Base-by-base conservation (phyloP, 1,284 basidiomycete species). In the Cutaneotrichosporon mucoides region DNA sequence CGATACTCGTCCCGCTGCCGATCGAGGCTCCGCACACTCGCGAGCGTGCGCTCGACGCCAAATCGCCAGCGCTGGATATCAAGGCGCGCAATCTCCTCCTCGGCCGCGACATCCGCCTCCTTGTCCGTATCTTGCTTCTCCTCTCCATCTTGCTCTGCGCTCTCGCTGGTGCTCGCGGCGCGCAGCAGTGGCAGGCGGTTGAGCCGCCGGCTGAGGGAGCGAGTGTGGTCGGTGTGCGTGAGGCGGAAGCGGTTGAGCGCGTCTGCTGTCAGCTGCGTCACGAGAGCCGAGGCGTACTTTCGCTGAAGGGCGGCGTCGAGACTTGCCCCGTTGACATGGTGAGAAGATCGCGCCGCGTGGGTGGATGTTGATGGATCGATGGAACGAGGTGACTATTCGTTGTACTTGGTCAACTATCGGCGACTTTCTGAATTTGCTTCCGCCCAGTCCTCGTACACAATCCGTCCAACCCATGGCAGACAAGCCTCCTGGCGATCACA, bases 211-310 rank as follows among this genome's bases (percentile, higher is more conserved):
- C 68, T 47, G 37, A 76, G 62, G 0, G 68, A 59, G 51, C 70
- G 68, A 46, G 72, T 51, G 10, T 67, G 55, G 52, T 76, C 75
- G 11, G 69, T 57, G 60, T 76, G 73, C n/a, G 69, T 66, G 15
- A 76, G 64, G 9, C 75, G 69, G 53, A 62, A 76, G 8, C 72
- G 68, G 56, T 73, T 76, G 11, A 74, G 61, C 24, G 69, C 66
- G 53, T 76, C 74, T 76, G 62, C 5, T 38, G 49, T 61, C 35
- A 53, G 55, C 46, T 34, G 4, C 4, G 5, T 1, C 11, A 9
- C 24, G 54, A 57, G 73, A 3, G 4, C 71, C 24, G 57, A 40
- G 24, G 24, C 38, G 68, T 61, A 57, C 74, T 73, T 71, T 61
- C 37, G 47, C 40, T 48, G 50, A 59, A 45, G n/a, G 55, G 46